These are phyloP conservation scores for Sporothrix globosa DNA, from an alignment of 2,329 filamentous ascomycete species.

Conservation along the genomic window DNA sequence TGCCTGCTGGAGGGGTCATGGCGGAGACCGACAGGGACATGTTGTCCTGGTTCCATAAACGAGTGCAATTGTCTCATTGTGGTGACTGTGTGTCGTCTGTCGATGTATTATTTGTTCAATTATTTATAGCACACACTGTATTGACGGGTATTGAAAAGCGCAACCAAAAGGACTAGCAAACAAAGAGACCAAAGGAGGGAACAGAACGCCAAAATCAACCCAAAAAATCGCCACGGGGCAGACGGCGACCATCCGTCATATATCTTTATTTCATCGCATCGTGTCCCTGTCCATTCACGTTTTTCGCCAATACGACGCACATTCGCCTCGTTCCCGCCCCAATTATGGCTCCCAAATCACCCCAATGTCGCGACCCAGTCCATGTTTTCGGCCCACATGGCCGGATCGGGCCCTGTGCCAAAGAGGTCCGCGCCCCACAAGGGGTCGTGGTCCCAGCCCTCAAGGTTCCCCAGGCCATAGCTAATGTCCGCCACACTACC, in stretches of 20 bases:
- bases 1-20: no score
- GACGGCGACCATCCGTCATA: background rate
- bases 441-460: conserved; percentile 33
- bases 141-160: background rate
- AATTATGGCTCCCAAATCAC: background rate
- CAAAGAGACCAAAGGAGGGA: background rate
- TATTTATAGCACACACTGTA: no score
- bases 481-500: conserved; percentile 7
- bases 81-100: background rate
- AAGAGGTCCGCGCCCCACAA: conserved; percentile 37
- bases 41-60: background rate
- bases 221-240: background rate
- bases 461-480: conserved; percentile 24
- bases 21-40: no score
- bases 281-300: background rate
- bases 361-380: conserved; percentile 31
- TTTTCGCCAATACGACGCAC: background rate
- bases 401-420: conserved; percentile 34
- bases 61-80: background rate
- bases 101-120: no score
- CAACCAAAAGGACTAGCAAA: no score
- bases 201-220: background rate
- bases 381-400: conserved; percentile 36
- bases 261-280: no score
- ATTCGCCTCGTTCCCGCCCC: background rate